Evolutionary conservation across 495 filamentous ascomycete species (phyloP), one percentile per base, ranked within the genome.

Genomic region (Aeminium ludgeri): DNA sequence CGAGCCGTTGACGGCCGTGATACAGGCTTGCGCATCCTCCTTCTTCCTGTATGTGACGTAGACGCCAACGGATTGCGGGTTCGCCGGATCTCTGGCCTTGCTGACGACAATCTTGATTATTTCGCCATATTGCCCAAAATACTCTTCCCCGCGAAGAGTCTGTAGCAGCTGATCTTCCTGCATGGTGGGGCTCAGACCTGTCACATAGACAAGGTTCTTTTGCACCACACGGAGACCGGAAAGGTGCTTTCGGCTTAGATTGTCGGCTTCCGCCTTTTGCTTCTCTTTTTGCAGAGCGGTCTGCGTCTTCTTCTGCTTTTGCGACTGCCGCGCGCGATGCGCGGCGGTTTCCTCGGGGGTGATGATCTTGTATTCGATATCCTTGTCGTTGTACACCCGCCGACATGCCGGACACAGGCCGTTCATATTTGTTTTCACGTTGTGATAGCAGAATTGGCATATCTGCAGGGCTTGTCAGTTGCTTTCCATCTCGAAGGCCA

Each of bases 391-490:
- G 57, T 99, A 99, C 13, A 80, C 73, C 51, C 91, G 70, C 55
- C 91, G 76, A 61, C 91, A 99, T 54, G 93, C 92, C 12, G 91
- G 91, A 63, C 91, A 99, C 20, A 91, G 66, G 28, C 85, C 85
- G 56, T 94, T 94, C 69, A 94, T 78, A 48, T 86, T 94, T 43
- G 77, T 82, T 59, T 84, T 87, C 60, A 99, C 89, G 52, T 96
- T 96, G 65, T 99, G 93, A 66, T 80, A 96, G 62, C 91, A 99
- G 64, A 99, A 99, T 66, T 95, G 91, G 59, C 91, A 99, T 54
- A 99, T 83, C 87, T 97, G 45, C 5, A 12, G n/a, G 7, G 8
- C 18, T 3, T 36, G 34, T 36, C 15, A 36, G 34, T 23, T 17
- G 2, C 28, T 2, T 5, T 12, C 18, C 23, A 25, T 8, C 23